phyloP scores from a whole-genome alignment of 1,284 basidiomycete genomes.

The Rhodofomes roseus region DNA sequence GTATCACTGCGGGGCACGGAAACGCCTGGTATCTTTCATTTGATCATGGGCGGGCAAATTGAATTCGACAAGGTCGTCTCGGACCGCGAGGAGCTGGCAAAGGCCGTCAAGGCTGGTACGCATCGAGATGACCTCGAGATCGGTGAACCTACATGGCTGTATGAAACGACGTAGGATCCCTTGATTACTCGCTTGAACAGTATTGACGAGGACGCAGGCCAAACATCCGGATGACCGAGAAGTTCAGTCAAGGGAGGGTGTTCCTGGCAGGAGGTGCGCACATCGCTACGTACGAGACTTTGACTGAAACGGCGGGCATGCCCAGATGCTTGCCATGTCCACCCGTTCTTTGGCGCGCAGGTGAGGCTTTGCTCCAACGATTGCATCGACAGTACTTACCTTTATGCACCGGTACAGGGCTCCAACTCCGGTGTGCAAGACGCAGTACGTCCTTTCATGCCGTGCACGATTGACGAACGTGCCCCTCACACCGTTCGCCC shows the following conservation, averaged over 20 bases:
- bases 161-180: conserved; percentile 7
- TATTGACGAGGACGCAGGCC: conserved; percentile 20
- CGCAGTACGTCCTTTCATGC: not conserved
- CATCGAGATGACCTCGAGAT: conserved; percentile 10
- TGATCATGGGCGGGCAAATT: conserved; percentile 4
- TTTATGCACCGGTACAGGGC: not conserved
- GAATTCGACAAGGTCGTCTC: conserved; percentile 4
- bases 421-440: conserved; percentile 10
- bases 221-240: conserved; percentile 31
- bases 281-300: not conserved
- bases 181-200: not conserved
- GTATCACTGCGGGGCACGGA: conserved; percentile 7
- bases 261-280: conserved; percentile 40
- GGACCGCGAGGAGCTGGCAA: conserved; percentile 7
- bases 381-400: not conserved
- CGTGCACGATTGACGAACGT: too few relatives aligned
- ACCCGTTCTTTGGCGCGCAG: conserved; percentile 29
- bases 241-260: conserved; percentile 22
- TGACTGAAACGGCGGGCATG: not conserved
- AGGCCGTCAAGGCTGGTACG: conserved; percentile 6
- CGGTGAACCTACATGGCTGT: conserved; percentile 9
- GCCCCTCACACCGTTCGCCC: too few relatives aligned
- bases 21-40: not conserved
- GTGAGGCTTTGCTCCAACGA: conserved; percentile 15
- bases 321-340: conserved; percentile 26